phyloP scores from a whole-genome alignment of 1,284 basidiomycete species.

The Trametes polyzona region DNA sequence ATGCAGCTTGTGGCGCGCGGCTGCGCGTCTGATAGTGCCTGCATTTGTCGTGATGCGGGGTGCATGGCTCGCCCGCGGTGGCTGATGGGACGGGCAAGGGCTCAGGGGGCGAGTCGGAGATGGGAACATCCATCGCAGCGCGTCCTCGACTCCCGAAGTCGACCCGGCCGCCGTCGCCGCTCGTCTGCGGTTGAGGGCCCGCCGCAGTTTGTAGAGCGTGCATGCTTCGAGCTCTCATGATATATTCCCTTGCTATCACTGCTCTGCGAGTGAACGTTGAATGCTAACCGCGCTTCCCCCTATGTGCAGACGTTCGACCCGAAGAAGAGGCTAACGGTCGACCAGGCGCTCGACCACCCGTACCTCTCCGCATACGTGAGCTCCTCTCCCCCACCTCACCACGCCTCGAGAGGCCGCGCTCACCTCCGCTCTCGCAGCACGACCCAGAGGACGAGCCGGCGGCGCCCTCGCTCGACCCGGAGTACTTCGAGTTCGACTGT shows the following conservation, averaged over 20 bases:
- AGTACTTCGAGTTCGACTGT: conserved; percentile 89
- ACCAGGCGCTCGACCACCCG: conserved; percentile 84
- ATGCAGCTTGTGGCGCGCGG: too few relatives aligned
- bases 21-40: conserved; percentile 6
- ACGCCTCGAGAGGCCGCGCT: background rate
- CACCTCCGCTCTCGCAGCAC: conserved; percentile 45
- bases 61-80: background rate
- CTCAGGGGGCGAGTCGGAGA: too few relatives aligned
- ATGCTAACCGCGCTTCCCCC: conserved; percentile 4
- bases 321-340: conserved; percentile 83
- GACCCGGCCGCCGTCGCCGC: background rate
- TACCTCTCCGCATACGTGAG: conserved; percentile 65
- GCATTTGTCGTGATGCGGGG: background rate
- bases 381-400: background rate
- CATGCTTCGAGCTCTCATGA: conserved; percentile 1
- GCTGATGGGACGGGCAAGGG: background rate
- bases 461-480: conserved; percentile 74
- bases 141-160: too few relatives aligned
- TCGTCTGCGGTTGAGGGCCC: too few relatives aligned
- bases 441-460: conserved; percentile 85
- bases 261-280: background rate
- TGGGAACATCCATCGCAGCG: too few relatives aligned
- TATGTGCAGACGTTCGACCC: conserved; percentile 76
- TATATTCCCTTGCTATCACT: too few relatives aligned
- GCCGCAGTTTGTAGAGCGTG: too few relatives aligned